These are phyloP conservation scores for Musa troglodytarum DNA, from an alignment of 176 grass and related monocot species.

Conservation along the genomic window DNA sequence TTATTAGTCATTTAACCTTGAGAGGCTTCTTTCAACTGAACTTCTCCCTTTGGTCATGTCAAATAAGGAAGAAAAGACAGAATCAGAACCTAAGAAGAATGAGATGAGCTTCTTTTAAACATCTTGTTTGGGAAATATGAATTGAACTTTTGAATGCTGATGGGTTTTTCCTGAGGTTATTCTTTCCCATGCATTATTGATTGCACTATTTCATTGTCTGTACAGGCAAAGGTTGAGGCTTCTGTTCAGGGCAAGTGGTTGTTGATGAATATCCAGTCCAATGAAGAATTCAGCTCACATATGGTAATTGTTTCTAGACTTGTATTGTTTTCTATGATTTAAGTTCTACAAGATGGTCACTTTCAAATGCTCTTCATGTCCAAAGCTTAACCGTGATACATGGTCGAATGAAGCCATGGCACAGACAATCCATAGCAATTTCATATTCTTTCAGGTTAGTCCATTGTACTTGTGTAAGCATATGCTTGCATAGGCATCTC, in stretches of 20 bases:
- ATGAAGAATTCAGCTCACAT: constrained; percentile 86
- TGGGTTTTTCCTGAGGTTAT: too few relatives aligned
- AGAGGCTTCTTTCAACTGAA: background rate
- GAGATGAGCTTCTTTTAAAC: background rate
- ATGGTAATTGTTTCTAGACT: constrained; percentile 40
- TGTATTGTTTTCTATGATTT: background rate
- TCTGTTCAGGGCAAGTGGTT: constrained; percentile 76
- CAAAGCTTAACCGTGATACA: constrained; percentile 92
- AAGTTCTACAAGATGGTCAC: constrained; percentile 15
- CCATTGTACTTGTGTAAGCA: background rate
- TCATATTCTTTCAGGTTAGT: constrained; percentile 98
- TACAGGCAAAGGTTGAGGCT: constrained; percentile 86
- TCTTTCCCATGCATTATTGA: background rate
- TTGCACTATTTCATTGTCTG: constrained; percentile 5
- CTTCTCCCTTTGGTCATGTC: background rate
- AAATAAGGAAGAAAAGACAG: background rate
- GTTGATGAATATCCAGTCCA: constrained; percentile 79
- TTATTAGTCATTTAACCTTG: background rate
- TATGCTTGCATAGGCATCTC: background rate
- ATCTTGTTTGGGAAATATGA: background rate
- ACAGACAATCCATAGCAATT: constrained; percentile 78
- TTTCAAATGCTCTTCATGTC: constrained; percentile 7
- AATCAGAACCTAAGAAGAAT: background rate
- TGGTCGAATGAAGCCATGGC: constrained; percentile 86
- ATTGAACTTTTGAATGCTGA: too few relatives aligned